phyloP scores from a whole-genome alignment of 495 filamentous ascomycete genomes.

The Annulohypoxylon maeteangense region DNA sequence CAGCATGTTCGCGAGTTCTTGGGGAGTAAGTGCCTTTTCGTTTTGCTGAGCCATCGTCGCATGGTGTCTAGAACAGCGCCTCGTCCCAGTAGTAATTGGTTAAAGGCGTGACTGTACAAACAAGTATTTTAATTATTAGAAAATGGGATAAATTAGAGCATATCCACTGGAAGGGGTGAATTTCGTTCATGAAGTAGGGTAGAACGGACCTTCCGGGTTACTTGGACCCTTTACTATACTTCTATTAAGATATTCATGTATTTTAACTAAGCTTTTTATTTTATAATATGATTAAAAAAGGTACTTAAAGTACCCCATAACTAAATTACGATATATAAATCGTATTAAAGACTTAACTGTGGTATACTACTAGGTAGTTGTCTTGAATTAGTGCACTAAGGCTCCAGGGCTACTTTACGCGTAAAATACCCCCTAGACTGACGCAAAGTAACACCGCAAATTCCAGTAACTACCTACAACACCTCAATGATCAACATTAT shows the following conservation, averaged over 20 bases:
- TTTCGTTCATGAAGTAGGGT: background rate
- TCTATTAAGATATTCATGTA: background rate
- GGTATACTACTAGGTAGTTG: background rate
- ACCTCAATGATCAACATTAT: background rate
- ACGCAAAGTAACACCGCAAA: background rate
- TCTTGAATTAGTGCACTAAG: background rate
- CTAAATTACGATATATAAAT: too few relatives aligned
- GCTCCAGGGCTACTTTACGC: background rate
- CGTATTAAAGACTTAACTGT: background rate
- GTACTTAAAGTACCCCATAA: too few relatives aligned
- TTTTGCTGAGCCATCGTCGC: background rate
- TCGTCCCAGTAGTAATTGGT: background rate
- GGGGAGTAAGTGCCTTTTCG: constrained; percentile 42
- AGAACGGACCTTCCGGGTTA: background rate
- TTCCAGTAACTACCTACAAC: background rate
- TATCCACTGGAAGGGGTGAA: background rate
- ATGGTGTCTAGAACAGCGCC: background rate
- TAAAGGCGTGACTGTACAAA: background rate
- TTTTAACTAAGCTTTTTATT: background rate
- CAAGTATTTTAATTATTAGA: background rate
- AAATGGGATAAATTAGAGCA: background rate
- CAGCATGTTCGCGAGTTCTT: constrained; percentile 56
- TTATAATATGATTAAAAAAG: too few relatives aligned
- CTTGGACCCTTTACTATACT: background rate
- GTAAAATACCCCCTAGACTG: background rate